These are phyloP conservation scores for Waltergamsia citrina DNA, from an alignment of 2,329 filamentous ascomycete species.

Conservation along the genomic window DNA sequence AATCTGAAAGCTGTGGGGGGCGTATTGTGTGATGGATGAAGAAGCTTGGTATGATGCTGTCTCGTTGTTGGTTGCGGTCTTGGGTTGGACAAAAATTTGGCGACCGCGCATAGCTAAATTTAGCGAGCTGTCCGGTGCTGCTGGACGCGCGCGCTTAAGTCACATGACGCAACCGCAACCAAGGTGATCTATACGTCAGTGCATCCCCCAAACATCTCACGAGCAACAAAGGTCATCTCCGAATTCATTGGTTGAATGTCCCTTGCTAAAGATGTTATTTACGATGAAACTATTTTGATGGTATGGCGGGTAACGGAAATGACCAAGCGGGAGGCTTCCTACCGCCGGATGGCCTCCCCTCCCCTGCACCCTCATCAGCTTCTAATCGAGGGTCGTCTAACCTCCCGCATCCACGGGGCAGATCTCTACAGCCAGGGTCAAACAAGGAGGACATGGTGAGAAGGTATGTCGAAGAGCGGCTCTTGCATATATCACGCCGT, in stretches of 20 bases:
- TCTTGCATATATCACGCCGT: conserved; percentile 45
- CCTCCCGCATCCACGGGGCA: conserved; percentile 46
- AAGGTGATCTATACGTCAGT: neutral
- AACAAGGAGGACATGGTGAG: conserved; percentile 51
- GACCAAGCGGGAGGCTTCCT: conserved; percentile 40
- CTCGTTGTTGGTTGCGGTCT: neutral
- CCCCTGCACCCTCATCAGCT: conserved; percentile 41
- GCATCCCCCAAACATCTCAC: neutral
- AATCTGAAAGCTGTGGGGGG: no score
- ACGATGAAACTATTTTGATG: no score
- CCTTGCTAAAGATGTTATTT: no score
- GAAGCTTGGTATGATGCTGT: neutral
- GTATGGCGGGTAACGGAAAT: neutral
- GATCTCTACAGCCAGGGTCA: conserved; percentile 43
- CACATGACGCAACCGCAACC: conserved; percentile 1
- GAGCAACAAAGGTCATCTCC: neutral
- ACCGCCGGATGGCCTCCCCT: conserved; percentile 34
- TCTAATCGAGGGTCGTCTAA: conserved; percentile 27
- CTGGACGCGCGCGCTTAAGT: neutral
- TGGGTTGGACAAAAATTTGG: neutral
- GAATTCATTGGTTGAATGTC: neutral
- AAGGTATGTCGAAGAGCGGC: conserved; percentile 43
- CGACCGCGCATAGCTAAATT: neutral
- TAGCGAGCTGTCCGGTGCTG: neutral
- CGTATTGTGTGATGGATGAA: neutral